These are phyloP conservation scores for Chaetoceros tenuissimus DNA, from an alignment of 108 stramenopile species.

Conservation along the genomic window DNA sequence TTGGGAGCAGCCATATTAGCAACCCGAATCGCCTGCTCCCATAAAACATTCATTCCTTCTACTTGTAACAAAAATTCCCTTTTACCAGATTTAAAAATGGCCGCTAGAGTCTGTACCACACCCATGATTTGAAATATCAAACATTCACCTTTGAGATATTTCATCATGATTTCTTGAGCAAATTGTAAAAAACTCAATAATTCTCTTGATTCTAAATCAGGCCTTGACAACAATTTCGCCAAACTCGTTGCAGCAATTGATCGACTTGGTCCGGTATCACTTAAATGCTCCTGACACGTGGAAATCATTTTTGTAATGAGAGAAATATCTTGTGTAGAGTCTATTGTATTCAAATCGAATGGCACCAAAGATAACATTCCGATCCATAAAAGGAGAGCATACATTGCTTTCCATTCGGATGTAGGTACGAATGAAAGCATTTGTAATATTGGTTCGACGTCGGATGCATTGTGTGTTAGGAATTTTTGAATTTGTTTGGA, in stretches of 20 bases:
- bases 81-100: slow-evolving; percentile 60
- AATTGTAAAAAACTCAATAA: slow-evolving; percentile 66
- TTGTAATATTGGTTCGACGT: slow-evolving; percentile 85
- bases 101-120: slow-evolving; percentile 63
- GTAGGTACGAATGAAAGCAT: slow-evolving; percentile 28
- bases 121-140: slow-evolving; percentile 68
- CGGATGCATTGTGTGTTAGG: slow-evolving; percentile 84
- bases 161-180: slow-evolving; percentile 35
- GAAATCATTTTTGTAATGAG: slow-evolving; percentile 24
- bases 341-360: slow-evolving; percentile 82
- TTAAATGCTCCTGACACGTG: slow-evolving; percentile 45
- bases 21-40: slow-evolving; percentile 38
- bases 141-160: slow-evolving; percentile 6
- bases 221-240: slow-evolving; percentile 82
- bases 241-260: slow-evolving; percentile 89
- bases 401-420: slow-evolving; percentile 87
- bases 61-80: slow-evolving; percentile 35
- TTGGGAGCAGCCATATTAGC: slow-evolving; percentile 27
- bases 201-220: slow-evolving; percentile 79
- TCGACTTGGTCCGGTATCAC: slow-evolving; percentile 83
- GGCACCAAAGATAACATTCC: slow-evolving; percentile 90
- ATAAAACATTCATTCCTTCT: slow-evolving; percentile 29
- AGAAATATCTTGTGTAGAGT: slow-evolving; percentile 33
- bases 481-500: slow-evolving; percentile 79
- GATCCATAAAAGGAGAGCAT: slow-evolving; percentile 95